These are phyloP conservation scores for Xylaria sp. DNA, from an alignment of 2,329 filamentous ascomycete species.

Conservation along the genomic window DNA sequence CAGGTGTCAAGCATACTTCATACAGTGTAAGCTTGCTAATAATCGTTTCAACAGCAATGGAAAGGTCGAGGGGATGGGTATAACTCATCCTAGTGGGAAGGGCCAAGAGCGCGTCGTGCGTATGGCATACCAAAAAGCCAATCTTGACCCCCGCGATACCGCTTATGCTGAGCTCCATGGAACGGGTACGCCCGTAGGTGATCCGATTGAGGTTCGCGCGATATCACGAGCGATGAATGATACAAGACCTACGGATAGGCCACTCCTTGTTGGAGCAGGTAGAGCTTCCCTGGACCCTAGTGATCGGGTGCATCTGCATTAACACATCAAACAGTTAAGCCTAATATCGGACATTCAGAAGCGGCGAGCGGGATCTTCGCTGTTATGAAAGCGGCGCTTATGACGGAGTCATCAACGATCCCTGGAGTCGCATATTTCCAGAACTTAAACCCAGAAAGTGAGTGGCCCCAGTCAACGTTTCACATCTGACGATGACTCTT, in stretches of 20 bases:
- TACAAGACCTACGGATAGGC: constrained; percentile 20
- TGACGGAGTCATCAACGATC: constrained; percentile 36
- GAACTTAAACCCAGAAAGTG: constrained; percentile 40
- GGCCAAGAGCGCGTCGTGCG: constrained; percentile 40
- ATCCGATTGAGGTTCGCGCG: constrained; percentile 34
- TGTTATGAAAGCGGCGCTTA: constrained; percentile 39
- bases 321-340: constrained; percentile 31
- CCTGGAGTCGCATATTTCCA: constrained; percentile 35
- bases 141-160: constrained; percentile 40
- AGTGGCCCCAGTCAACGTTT: constrained; percentile 11
- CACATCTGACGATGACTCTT: background rate
- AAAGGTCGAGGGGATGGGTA: constrained; percentile 44
- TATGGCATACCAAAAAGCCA: constrained; percentile 38
- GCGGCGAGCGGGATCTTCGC: constrained; percentile 41
- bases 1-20: background rate
- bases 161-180: constrained; percentile 43
- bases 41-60: constrained; percentile 37
- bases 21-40: background rate
- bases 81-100: constrained; percentile 45
- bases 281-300: background rate
- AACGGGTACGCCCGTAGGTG: constrained; percentile 34
- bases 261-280: constrained; percentile 34
- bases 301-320: background rate
- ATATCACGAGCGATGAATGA: constrained; percentile 34
- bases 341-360: constrained; percentile 44